Base-by-base conservation (phyloP, 768 basidiomycete species). In the Tylopilus balloui region DNA sequence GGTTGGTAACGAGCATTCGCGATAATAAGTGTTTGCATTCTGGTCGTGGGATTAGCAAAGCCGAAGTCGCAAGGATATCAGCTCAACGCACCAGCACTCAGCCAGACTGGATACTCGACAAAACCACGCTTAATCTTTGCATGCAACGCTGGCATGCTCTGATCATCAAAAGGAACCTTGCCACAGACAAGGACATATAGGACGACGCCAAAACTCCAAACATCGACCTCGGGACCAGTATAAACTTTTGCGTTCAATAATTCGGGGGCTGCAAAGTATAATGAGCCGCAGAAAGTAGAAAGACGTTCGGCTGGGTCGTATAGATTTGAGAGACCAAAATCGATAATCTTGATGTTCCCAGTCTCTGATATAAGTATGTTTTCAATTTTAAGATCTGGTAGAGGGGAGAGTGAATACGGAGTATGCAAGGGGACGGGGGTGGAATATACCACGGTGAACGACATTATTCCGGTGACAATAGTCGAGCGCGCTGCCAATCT, bases 301-400 rank as follows among this genome's bases (percentile, higher is more conserved):
- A 99, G 81, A 64, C 93, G 90, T 42, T 70, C 61, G 9, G 71
- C 61, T 2, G 96, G 95, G 59, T 95, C 83, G 66, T 85, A 98
- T 12, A 99, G 78, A 71, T 98, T 99, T 3, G 95, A 97, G 8
- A 99, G 78, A 41, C 96, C 96, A 69, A 98, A 99, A 70, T 99
- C 95, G 67, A 98, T 99, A 54, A 98, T 97, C 78, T 98, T 99
- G 77, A 98, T 98, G 72, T 97, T 98, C 11, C 96, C 96, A 0
- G 90, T 90, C 56, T 96, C 92, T 1, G 92, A 96, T 57, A 99
- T 98, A 64, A 99, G 86, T 61, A 99, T 99, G 73, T 97, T 98
- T 71, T 99, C 95, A 64, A 99, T 99, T 76, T 99, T 99, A 57
- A 99, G 86, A 73, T 99, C 86, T 67, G 36, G 6, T n/a, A 31